phyloP scores from a whole-genome alignment of 192 early-diverging fungal genomes.

The Phlyctochytrium bullatum region DNA sequence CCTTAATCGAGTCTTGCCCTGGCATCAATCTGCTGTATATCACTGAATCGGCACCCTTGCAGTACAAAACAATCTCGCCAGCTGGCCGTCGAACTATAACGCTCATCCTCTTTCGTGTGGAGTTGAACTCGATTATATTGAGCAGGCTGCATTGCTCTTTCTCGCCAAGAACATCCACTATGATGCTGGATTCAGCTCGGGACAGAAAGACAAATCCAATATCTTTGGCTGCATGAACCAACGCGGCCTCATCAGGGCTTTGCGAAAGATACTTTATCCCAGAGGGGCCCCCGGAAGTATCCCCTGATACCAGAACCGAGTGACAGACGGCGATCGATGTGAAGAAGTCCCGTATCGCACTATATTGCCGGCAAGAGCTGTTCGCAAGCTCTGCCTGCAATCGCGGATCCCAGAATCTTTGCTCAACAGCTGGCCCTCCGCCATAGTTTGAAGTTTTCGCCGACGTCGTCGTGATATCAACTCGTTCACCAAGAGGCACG shows the following conservation, averaged over 20 bases:
- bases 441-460: too few relatives aligned
- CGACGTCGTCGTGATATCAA: too few relatives aligned
- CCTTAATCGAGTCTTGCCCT: constrained; percentile 67
- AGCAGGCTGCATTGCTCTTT: constrained; percentile 54
- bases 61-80: constrained; percentile 68
- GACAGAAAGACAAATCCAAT: constrained; percentile 79
- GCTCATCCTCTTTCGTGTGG: constrained; percentile 94
- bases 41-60: constrained; percentile 93
- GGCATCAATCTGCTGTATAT: constrained; percentile 79
- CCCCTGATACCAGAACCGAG: constrained; percentile 69
- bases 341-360: constrained; percentile 66
- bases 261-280: constrained; percentile 84
- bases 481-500: too few relatives aligned
- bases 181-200: constrained; percentile 65
- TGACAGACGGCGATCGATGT: constrained; percentile 85
- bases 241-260: constrained; percentile 91
- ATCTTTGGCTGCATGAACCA: constrained; percentile 82
- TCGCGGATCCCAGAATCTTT: constrained; percentile 50
- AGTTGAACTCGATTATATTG: constrained; percentile 79
- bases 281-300: constrained; percentile 15
- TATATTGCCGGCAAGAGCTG: constrained; percentile 58
- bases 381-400: constrained; percentile 49
- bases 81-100: constrained; percentile 79
- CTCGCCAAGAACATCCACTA: constrained; percentile 72
- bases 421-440: too few relatives aligned